Evolutionary conservation across 2,329 filamentous ascomycete species (phyloP), one percentile per base, ranked within the genome.

Genomic region (Alternaria infectoria): DNA sequence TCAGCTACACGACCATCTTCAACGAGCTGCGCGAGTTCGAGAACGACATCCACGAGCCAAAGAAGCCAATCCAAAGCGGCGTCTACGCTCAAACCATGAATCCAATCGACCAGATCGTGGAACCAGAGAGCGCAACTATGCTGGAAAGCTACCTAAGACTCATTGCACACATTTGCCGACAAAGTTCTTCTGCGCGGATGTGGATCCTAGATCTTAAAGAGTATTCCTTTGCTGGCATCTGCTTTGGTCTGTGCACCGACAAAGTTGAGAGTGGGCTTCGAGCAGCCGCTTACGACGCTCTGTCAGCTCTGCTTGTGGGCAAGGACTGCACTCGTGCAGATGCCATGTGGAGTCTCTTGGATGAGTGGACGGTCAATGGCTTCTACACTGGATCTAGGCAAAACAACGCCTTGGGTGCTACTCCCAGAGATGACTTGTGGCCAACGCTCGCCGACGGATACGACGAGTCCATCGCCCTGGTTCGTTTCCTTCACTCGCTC

Each of bases 71-170:
- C 79, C 86, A 57, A 86, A 86, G 50, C 90, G 92, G 77, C 83
- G 87, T 49, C 83, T 87, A 76, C 52, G 67, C 76, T 7, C 69
- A 74, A 28, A 64, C 75, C 40, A 77, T 74, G 61, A 78, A 76
- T 46, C 72, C 72, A 52, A 75, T 75, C n/a, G 80, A 80, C 43
- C 81, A 81, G 59, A 89, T 93, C 64, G 93, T 97, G 26, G 95
- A 97, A 76, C 92, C 93, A 5, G 96, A 99, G 79, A 96, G 93
- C 44, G 90, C 91, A n/a, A 92, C 97, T 81, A 97, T 99, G 93
- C 85, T 99, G 26, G 93, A 97, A 76, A 95, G 93, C 71, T 98
- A 98, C 77, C 85, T 99, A 56, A 89, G 95, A 28, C 86, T 99
- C 6, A 91, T 97, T 71, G 89, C 93, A 4, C 93, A 96, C 78